These are phyloP conservation scores for Triticum aestivum DNA, from an alignment of 176 grass and related monocot species.

Conservation along the genomic window DNA sequence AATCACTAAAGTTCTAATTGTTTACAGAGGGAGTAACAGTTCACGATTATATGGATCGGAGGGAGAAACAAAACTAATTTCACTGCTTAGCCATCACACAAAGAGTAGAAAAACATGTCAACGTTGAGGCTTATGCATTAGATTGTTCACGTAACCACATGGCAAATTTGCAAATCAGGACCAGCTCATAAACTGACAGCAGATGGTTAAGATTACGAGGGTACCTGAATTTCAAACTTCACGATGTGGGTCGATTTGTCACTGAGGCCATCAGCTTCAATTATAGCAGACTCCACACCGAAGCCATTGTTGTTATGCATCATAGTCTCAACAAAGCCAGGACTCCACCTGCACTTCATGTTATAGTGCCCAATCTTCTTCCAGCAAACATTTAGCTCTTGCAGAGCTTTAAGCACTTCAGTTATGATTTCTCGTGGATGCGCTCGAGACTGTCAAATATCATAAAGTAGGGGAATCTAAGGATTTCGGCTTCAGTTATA, in stretches of 20 bases:
- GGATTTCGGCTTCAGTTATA: background rate
- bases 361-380: conserved; percentile 98
- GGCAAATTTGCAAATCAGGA: background rate
- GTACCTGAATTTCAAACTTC: conserved; percentile 98
- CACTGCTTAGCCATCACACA: background rate
- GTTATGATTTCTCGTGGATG: conserved; percentile 89
- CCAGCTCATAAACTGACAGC: background rate
- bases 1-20: too few relatives aligned
- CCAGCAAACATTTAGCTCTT: conserved; percentile 87
- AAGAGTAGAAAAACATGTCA: background rate
- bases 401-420: conserved; percentile 81
- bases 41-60: too few relatives aligned
- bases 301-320: conserved; percentile 59
- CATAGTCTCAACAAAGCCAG: conserved; percentile 53
- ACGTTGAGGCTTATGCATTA: background rate
- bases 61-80: background rate
- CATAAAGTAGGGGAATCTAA: background rate
- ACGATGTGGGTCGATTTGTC: conserved; percentile 44
- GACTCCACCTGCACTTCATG: conserved; percentile 93
- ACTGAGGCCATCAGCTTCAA: conserved; percentile 58
- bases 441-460: conserved; percentile 62
- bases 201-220: conserved; percentile 11
- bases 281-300: conserved; percentile 52
- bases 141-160: background rate
- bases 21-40: background rate